Evolutionary conservation across 106 monocot species (phyloP).

Genomic region (Dioscorea dumetorum): DNA sequence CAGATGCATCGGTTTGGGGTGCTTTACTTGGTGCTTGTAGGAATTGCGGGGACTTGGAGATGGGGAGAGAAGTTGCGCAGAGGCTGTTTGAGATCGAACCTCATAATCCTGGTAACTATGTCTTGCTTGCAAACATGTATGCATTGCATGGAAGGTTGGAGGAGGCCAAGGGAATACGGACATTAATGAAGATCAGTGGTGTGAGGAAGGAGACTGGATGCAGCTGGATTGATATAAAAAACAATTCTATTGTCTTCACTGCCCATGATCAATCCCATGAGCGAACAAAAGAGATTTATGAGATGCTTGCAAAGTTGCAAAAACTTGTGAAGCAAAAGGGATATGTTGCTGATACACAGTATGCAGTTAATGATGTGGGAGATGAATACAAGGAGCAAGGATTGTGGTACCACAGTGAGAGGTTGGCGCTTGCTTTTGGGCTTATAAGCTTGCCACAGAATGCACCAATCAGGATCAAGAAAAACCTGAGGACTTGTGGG

Average conservation of each 20-base stretch:
- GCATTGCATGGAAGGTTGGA: conserved; percentile 15
- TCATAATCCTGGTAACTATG: conserved; percentile 33
- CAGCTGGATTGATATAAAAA: conserved; percentile 24
- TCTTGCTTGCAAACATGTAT: conserved; percentile 37
- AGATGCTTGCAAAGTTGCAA: conserved; percentile 10
- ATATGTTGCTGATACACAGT: conserved; percentile 20
- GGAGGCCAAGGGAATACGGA: conserved; percentile 17
- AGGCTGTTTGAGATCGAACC: conserved; percentile 30
- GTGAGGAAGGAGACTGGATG: conserved; percentile 30
- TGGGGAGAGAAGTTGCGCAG: conserved; percentile 18
- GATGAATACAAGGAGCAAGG: conserved; percentile 18
- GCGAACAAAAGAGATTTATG: conserved; percentile 20
- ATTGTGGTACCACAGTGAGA: conserved; percentile 12
- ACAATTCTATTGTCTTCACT: conserved; percentile 8
- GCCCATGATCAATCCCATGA: conserved; percentile 17
- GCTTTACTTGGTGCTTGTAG: conserved; percentile 37
- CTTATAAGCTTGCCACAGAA: conserved; percentile 4
- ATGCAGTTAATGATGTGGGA: conserved; percentile 16
- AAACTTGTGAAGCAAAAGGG: conserved; percentile 21
- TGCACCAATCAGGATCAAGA: conserved; percentile 1
- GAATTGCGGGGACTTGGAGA: conserved; percentile 18
- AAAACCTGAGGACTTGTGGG: conserved; percentile 11
- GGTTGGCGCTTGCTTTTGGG: conserved; percentile 6
- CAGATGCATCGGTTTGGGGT: conserved; percentile 28
- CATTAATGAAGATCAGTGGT: conserved; percentile 13